phyloP scores from a whole-genome alignment of 148 eudicot species.

The Nyssa sinensis region DNA sequence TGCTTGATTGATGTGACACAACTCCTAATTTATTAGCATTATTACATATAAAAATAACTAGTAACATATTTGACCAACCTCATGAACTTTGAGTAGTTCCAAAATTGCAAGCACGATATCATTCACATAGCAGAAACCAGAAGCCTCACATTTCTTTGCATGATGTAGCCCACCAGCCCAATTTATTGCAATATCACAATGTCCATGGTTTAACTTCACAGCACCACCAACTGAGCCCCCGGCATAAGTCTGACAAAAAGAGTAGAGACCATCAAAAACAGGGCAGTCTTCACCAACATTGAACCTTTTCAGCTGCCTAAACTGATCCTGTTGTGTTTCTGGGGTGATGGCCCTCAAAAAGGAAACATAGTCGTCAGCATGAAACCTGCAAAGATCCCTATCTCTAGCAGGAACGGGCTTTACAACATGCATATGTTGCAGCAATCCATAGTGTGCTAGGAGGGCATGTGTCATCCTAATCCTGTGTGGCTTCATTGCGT shows the following conservation, averaged over 20 bases:
- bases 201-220: conserved; percentile 55
- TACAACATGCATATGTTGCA: conserved; percentile 57
- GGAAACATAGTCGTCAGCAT: conserved; percentile 62
- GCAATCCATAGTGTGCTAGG: conserved; percentile 55
- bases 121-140: conserved; percentile 70
- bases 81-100: conserved; percentile 65
- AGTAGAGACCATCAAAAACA: conserved; percentile 61
- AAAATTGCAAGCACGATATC: conserved; percentile 62
- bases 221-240: conserved; percentile 73
- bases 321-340: conserved; percentile 61
- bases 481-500: conserved; percentile 69
- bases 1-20: not conserved
- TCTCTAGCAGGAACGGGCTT: conserved; percentile 57
- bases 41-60: not conserved
- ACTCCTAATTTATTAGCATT: not conserved
- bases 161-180: conserved; percentile 79
- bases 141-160: conserved; percentile 71
- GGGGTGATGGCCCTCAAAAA: conserved; percentile 56
- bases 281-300: conserved; percentile 81
- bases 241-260: conserved; percentile 67
- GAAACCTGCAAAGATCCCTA: conserved; percentile 57
- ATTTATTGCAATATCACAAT: conserved; percentile 60
- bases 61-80: conserved; percentile 34
- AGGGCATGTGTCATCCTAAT: conserved; percentile 68
- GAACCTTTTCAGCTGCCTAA: conserved; percentile 60